phyloP scores from a whole-genome alignment of 2,329 filamentous ascomycete genomes.

The Microsporum ferrugineum region DNA sequence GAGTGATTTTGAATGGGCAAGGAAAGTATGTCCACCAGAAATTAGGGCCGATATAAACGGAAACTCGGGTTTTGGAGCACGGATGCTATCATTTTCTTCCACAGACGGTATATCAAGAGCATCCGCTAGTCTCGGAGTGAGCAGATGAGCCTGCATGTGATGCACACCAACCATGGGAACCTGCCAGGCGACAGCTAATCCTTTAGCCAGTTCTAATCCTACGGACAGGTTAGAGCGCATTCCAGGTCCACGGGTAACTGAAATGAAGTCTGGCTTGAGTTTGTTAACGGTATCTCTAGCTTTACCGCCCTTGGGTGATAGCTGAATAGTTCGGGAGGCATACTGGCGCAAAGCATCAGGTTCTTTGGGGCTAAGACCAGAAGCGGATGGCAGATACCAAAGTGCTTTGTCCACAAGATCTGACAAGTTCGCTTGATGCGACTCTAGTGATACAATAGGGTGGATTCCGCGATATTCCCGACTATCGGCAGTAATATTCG shows the following conservation, averaged over 20 bases:
- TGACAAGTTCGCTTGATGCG: constrained; percentile 62
- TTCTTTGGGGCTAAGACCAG: neutral
- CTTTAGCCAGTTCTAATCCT: constrained; percentile 77
- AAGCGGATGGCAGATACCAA: constrained; percentile 37
- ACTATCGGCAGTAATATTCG: constrained; percentile 72
- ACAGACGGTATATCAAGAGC: constrained; percentile 38
- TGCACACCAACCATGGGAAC: constrained; percentile 77
- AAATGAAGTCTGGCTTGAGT: constrained; percentile 65
- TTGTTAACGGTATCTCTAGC: constrained; percentile 15
- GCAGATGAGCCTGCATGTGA: constrained; percentile 93
- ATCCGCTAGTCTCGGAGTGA: constrained; percentile 68
- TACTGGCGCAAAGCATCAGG: neutral
- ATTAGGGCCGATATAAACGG: constrained; percentile 83
- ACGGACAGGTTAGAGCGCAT: constrained; percentile 69
- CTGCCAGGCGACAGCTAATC: constrained; percentile 70
- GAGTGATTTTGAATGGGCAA: constrained; percentile 61
- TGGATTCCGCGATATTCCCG: constrained; percentile 65
- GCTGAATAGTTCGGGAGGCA: neutral
- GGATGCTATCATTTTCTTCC: constrained; percentile 7
- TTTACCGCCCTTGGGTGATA: neutral
- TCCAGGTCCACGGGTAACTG: constrained; percentile 80
- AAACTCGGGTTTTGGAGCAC: constrained; percentile 44
- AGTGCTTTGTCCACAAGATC: constrained; percentile 56
- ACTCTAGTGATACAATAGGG: constrained; percentile 61
- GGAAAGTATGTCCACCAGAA: constrained; percentile 82